A percentile compares a stretch with the other conserved stretches of the same genome.
These are phyloP conservation scores for Dorcoceras hygrometricum DNA, from an alignment of 257 asterid genomes.

Conservation along the genomic window DNA sequence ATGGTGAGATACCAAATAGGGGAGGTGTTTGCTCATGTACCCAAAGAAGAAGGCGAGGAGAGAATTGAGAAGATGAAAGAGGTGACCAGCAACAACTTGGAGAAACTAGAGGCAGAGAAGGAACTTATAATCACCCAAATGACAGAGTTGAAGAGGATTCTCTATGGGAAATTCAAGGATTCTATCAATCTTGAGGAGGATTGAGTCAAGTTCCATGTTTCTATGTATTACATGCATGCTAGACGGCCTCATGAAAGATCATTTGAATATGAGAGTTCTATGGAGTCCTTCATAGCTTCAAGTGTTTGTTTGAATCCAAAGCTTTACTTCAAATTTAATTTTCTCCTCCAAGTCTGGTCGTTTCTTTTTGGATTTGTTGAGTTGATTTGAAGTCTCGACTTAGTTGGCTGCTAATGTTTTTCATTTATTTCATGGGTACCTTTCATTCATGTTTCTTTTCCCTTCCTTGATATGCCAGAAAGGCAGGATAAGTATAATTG, in stretches of 20 bases:
- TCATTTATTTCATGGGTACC: not conserved
- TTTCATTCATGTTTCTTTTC: not conserved
- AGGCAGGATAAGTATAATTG: too few relatives aligned
- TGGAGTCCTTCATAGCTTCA: not conserved
- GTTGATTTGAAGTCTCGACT: not conserved
- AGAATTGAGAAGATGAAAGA: conserved; percentile 77
- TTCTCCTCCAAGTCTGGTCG: not conserved
- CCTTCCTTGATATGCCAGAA: too few relatives aligned
- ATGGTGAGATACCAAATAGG: conserved; percentile 86
- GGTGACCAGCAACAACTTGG: conserved; percentile 61
- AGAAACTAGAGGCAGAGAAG: conserved; percentile 76
- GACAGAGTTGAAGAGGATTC: conserved; percentile 72
- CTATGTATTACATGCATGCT: not conserved
- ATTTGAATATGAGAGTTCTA: not conserved
- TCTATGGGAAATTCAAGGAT: conserved; percentile 80
- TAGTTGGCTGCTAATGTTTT: not conserved
- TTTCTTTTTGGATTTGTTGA: too few relatives aligned
- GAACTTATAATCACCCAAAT: conserved; percentile 61
- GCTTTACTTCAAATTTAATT: not conserved
- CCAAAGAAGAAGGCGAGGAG: conserved; percentile 81
- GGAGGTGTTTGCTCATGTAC: conserved; percentile 81
- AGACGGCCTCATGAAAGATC: not conserved
- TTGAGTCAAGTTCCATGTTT: conserved; percentile 15
- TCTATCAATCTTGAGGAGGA: conserved; percentile 95
- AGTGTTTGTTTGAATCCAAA: not conserved